Base-by-base conservation (phyloP, 371 early-diverging fungal genomes). In the Rhizopus delemar region DNA sequence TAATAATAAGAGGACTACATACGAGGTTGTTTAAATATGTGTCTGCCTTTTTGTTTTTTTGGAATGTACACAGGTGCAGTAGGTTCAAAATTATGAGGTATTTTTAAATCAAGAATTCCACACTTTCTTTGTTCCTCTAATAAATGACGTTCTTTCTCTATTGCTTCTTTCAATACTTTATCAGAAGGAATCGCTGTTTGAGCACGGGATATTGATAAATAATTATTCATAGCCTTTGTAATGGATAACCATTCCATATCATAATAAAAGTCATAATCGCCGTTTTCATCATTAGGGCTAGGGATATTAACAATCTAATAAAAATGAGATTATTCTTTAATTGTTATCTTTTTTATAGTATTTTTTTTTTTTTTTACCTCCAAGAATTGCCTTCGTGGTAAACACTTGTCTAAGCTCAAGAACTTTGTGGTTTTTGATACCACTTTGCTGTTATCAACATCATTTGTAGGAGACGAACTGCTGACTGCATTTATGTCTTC, bases 161-260 rank as follows among this genome's bases (percentile, higher is more conserved):
- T 63, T 11, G 57, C 41, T 8, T 41, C 61, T 57, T 69, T 56
- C 5, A 86, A 59, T 16, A 63, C 72, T 9, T 63, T 69, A 8
- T 86, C 74, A 0, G 22, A 36, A 3, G 90, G 89, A 11, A 88
- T 45, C 5, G 65, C 35, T 33, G 59, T 66, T 41, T 81, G 82
- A 1, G 77, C 57, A 13, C 57, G 29, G 4, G 65, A 29, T 5
- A 78, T 31, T 31, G 75, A 74, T 9, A 89, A 59, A 51, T 81
- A 85, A 13, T 79, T 68, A 33, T 86, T 66, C 46, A 85, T 85
- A 3, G 85, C 86, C 31, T 80, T 69, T 34, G 87, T 76, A 52
- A 94, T 90, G 5, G 94, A 86, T 9, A 94, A 73, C 95, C 95
- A 94, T 66, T 93, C 93, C 56, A 85, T 78, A 60, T 94, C 95